A percentile compares a stretch with the other conserved stretches of the same genome.
Conservation (phyloP, 345 rosid species). For the Clausena lansium region DNA sequence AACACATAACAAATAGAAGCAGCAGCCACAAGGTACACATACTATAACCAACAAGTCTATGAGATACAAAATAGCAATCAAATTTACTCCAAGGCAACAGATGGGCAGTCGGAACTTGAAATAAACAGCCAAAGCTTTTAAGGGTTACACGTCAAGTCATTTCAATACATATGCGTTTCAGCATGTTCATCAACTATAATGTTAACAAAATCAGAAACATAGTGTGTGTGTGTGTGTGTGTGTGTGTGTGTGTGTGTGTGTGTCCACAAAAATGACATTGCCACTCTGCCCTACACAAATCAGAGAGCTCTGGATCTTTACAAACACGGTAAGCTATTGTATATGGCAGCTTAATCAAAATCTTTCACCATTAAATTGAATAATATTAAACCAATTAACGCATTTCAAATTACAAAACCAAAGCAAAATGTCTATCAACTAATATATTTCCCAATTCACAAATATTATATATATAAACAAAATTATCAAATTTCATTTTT, state of each 20-base stretch:
- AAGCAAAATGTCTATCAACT: conserved; percentile 1
- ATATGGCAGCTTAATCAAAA: neutral
- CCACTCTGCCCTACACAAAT: neutral
- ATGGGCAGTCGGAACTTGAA: neutral
- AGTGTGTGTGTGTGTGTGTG: too few species aligned
- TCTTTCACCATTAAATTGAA: neutral
- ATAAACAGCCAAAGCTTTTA: neutral
- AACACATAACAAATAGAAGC: neutral
- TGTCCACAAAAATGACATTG: neutral
- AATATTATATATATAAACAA: too few species aligned
- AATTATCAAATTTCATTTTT: neutral
- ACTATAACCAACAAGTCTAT: neutral
- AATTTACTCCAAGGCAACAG: neutral
- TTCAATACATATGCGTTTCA: neutral
- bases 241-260: too few species aligned
- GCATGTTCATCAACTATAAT: neutral
- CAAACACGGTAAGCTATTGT: neutral
- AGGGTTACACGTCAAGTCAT: neutral
- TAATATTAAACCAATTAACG: neutral
- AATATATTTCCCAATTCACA: neutral
- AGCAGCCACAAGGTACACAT: neutral
- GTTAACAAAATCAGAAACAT: neutral
- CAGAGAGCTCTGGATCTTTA: neutral
- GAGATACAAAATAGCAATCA: neutral
- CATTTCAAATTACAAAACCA: neutral